Evolutionary conservation across 108 stramenopile species (phyloP).

Genomic region (Nitzschia inconspicua): DNA sequence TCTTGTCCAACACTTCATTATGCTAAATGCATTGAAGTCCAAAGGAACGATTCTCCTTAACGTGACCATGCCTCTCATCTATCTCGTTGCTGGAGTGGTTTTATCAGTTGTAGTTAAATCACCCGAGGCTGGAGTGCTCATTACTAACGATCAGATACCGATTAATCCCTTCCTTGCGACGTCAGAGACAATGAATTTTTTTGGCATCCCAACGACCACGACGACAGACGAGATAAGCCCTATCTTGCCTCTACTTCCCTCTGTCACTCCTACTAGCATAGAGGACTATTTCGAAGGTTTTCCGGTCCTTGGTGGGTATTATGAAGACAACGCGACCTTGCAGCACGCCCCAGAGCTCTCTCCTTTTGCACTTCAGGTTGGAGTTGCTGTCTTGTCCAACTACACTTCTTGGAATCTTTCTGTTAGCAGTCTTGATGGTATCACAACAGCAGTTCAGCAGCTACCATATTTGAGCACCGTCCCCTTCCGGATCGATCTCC

Average conservation of each 20-base stretch:
- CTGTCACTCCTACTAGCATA: not conserved
- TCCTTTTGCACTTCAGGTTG: constrained; percentile 27
- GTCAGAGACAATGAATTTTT: not conserved
- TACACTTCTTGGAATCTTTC: not conserved
- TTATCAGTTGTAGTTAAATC: not conserved
- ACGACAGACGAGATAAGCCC: not conserved
- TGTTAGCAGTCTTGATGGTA: not conserved
- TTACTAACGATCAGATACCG: constrained; percentile 2
- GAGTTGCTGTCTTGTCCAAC: constrained; percentile 15
- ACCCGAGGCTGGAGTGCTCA: constrained; percentile 2
- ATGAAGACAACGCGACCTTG: constrained; percentile 13
- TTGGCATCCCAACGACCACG: constrained; percentile 10
- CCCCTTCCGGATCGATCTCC: constrained; percentile 22
- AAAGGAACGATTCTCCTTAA: constrained; percentile 26
- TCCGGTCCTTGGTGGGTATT: constrained; percentile 24
- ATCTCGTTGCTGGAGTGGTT: constrained; percentile 24
- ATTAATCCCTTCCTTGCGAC: not conserved
- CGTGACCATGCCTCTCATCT: constrained; percentile 21
- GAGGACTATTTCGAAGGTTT: constrained; percentile 8
- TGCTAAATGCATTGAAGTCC: constrained; percentile 27
- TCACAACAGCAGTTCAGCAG: constrained; percentile 24
- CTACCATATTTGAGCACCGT: constrained; percentile 12
- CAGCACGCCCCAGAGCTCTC: constrained; percentile 10
- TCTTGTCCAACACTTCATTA: constrained; percentile 21
- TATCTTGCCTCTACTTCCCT: not conserved